Evolutionary conservation across 1,284 basidiomycete species (phyloP), one percentile per base, ranked within the genome.

Genomic region (Pseudozyma pruni): DNA sequence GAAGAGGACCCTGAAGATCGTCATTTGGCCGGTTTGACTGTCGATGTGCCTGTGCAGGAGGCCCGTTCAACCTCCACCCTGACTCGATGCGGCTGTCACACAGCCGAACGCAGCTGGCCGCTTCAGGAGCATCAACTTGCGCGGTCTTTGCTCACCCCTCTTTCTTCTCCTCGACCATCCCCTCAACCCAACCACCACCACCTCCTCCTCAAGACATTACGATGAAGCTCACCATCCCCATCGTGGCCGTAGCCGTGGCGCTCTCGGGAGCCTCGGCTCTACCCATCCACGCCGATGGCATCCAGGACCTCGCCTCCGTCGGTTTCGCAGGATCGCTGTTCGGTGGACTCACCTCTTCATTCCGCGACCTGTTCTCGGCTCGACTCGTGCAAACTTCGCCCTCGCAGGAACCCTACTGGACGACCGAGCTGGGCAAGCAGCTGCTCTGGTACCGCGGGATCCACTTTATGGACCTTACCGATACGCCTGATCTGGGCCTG

Each of bases 381-480:
- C 45, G 66, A 9, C 51, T 74, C 1, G 64, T 72, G n/a, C 70
- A 72, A 37, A 72, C 70, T 9, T 37, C 59, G 5, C 14, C 59
- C 10, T 55, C 67, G 37, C 20, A 45, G 4, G 3, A 52, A 32
- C 61, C 76, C 6, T 78, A 75, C 56, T 78, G 76, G 76, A 76
- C 75, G 11, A 77, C 74, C 39, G 79, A 76, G 45, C 31, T 75
- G 11, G 64, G 72, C 37, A 78, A 79, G 42, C 61, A 68, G 29
- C 55, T 68, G 39, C 58, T 81, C 3, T 71, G 64, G 46, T 68
- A 48, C 41, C 49, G 62, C 2, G 64, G 68, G 1, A 25, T 62
- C 4, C 56, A 68, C n/a, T 81, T 76, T 51, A 71, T 81, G 45
- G 80, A 81, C 46, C 40, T 81, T 16, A 80, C 78, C 25, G 74